Conservation (phyloP, 148 eudicot genomes). For the Limonium bicolor region DNA sequence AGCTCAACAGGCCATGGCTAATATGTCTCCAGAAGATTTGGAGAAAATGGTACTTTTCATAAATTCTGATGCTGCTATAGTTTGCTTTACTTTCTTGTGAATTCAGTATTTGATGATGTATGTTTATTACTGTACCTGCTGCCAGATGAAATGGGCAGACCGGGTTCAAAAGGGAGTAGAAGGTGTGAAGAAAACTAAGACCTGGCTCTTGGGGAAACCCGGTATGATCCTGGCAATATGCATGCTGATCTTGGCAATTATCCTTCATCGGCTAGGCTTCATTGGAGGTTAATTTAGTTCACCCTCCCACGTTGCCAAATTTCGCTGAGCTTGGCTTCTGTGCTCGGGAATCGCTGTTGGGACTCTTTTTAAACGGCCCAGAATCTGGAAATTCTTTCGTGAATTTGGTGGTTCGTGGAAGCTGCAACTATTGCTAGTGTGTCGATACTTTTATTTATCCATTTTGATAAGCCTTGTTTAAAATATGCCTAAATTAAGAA, state of each 20-base stretch:
- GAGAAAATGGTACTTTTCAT: slow-evolving; percentile 61
- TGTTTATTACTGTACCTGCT: neutral
- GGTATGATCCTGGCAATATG: slow-evolving; percentile 75
- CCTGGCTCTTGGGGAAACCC: slow-evolving; percentile 75
- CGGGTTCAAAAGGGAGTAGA: slow-evolving; percentile 72
- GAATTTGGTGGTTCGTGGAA: no score
- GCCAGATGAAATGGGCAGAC: slow-evolving; percentile 95
- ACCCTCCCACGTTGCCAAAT: no score
- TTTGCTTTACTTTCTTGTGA: neutral
- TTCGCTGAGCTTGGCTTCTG: no score
- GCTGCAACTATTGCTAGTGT: no score
- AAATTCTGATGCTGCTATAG: neutral
- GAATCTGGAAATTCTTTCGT: no score
- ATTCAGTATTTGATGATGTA: neutral
- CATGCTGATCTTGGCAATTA: slow-evolving; percentile 63
- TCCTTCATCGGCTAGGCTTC: slow-evolving; percentile 78
- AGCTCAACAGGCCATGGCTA: slow-evolving; percentile 96
- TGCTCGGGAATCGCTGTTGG: no score
- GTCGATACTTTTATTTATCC: no score
- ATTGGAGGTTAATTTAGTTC: slow-evolving; percentile 47
- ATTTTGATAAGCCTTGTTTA: no score
- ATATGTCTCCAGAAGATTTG: slow-evolving; percentile 74
- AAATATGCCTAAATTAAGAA: no score
- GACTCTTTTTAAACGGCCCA: no score
- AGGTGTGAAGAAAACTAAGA: slow-evolving; percentile 70